Percentiles rank a stretch among this genome's conserved stretches.
Conservation (phyloP, 768 basidiomycete species). For the Panaeolus papilionaceus region DNA sequence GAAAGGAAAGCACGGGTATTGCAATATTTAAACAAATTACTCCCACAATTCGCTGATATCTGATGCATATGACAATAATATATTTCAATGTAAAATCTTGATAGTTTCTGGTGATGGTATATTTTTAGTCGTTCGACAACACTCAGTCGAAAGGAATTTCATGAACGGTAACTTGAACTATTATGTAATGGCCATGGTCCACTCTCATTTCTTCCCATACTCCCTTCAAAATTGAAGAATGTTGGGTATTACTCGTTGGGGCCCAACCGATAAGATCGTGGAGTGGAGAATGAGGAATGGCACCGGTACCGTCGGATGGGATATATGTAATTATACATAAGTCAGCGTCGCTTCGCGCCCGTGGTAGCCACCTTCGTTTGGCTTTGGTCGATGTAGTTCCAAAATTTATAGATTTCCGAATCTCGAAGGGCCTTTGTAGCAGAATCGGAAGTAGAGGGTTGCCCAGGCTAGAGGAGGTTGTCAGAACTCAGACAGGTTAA, state of each 20-base stretch:
- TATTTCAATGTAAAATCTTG: not conserved
- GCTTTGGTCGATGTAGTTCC: not conserved
- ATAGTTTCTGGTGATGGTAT: not conserved
- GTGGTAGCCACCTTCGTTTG: not conserved
- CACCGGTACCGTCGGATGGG: not conserved
- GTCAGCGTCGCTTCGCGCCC: not conserved
- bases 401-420: slow-evolving; percentile 6
- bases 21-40: no score
- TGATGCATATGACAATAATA: no score
- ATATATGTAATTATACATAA: not conserved
- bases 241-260: not conserved
- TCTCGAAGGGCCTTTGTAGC: not conserved
- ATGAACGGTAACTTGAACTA: not conserved
- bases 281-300: not conserved
- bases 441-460: not conserved
- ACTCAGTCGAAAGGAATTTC: slow-evolving; percentile 1
- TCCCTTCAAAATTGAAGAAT: not conserved
- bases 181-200: not conserved
- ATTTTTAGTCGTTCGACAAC: not conserved
- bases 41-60: no score
- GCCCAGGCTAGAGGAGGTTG: not conserved
- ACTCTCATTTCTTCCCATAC: not conserved
- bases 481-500: not conserved
- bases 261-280: not conserved
- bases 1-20: not conserved